Percentiles rank a stretch among this genome's conserved stretches.
Evolutionary conservation across 345 rosid species (phyloP).

Genomic region (Pseudoturritis turrita): DNA sequence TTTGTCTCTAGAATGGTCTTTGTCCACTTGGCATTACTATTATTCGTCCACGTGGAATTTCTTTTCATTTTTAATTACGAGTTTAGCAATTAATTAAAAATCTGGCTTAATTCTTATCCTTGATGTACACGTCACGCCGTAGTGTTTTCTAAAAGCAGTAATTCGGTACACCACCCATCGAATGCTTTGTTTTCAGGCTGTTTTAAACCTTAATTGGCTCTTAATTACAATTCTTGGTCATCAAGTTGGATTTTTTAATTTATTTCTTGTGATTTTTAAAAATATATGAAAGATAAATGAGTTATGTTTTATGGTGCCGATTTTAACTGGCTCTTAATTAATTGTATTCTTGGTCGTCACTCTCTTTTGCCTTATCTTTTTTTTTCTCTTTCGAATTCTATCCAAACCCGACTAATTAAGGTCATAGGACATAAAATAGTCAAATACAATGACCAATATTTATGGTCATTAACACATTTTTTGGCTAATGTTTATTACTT

Average conservation of each 20-base stretch:
- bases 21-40: neutral
- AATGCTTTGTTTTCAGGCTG: neutral
- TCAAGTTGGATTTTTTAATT: slow-evolving; percentile 5
- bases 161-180: neutral
- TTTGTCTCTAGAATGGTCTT: neutral
- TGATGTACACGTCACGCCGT: slow-evolving; percentile 11
- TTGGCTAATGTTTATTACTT: neutral
- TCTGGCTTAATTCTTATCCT: neutral
- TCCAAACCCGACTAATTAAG: neutral
- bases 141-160: slow-evolving; percentile 8
- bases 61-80: neutral
- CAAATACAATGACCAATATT: neutral
- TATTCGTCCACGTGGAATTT: slow-evolving; percentile 11
- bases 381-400: neutral
- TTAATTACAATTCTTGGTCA: slow-evolving; percentile 17
- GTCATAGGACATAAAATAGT: neutral
- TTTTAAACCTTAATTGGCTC: neutral
- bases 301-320: neutral
- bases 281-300: neutral
- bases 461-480: neutral
- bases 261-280: neutral
- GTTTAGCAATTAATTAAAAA: neutral
- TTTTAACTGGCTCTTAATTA: neutral
- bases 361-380: no score
- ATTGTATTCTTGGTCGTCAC: neutral